phyloP scores from a whole-genome alignment of 1,284 basidiomycete species.

The Moniliophthora roreri region DNA sequence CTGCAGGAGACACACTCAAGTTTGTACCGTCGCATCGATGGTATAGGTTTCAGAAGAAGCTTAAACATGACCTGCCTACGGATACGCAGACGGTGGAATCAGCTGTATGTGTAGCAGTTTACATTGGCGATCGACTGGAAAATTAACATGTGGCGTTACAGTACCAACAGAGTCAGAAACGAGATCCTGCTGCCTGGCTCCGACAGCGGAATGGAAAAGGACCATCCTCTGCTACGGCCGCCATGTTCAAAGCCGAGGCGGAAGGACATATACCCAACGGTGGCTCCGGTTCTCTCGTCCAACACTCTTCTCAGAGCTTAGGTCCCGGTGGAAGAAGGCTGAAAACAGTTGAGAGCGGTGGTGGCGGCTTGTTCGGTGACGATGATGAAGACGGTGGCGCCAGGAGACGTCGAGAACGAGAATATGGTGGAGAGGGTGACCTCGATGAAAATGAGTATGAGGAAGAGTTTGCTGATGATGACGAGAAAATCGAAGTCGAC shows the following conservation, averaged over 20 bases:
- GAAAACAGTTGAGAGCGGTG: constrained; percentile 61
- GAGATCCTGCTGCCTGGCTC: constrained; percentile 72
- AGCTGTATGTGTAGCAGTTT: constrained; percentile 33
- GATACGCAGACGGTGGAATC: constrained; percentile 76
- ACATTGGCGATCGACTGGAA: neutral
- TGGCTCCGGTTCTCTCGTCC: constrained; percentile 44
- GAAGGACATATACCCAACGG: constrained; percentile 41
- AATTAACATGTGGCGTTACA: constrained; percentile 17
- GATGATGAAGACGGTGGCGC: constrained; percentile 63
- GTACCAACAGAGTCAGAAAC: constrained; percentile 55
- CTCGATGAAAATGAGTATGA: constrained; percentile 83
- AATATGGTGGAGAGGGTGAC: constrained; percentile 69
- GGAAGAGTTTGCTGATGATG: constrained; percentile 85
- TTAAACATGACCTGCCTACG: constrained; percentile 68
- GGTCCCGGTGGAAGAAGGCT: constrained; percentile 65
- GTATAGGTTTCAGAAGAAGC: constrained; percentile 88
- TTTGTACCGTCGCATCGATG: constrained; percentile 85
- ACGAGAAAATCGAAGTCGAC: constrained; percentile 73
- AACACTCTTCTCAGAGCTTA: constrained; percentile 50
- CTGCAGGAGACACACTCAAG: constrained; percentile 69
- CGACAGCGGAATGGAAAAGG: constrained; percentile 57
- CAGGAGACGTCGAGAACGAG: constrained; percentile 47
- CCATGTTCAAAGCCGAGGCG: constrained; percentile 65
- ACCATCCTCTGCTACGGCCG: constrained; percentile 57
- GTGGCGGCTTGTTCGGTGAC: constrained; percentile 62